phyloP scores from a whole-genome alignment of 371 early-diverging fungal genomes.

The Zopfochytrium polystomum region DNA sequence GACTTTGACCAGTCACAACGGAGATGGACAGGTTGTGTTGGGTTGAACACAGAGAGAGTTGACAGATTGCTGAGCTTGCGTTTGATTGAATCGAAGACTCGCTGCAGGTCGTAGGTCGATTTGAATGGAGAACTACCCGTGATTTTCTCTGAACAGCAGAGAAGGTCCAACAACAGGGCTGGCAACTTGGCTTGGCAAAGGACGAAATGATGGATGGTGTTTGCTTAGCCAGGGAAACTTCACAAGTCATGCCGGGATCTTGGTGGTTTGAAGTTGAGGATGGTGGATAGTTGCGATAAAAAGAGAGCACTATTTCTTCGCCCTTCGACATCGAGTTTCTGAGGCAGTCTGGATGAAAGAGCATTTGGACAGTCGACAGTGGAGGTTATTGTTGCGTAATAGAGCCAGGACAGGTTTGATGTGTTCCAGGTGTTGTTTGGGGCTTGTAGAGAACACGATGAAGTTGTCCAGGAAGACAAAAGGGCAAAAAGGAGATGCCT shows the following conservation, averaged over 20 bases:
- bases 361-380: too few relatives aligned
- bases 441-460: constrained; percentile 34
- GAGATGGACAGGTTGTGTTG: constrained; percentile 6
- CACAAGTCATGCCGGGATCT: constrained; percentile 4
- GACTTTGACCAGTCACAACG: constrained; percentile 10
- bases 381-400: constrained; percentile 34
- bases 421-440: constrained; percentile 35
- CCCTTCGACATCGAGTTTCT: constrained; percentile 33
- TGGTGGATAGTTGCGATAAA: constrained; percentile 1
- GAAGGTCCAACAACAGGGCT: constrained; percentile 15
- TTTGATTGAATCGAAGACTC: not conserved
- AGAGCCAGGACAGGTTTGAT: constrained; percentile 30
- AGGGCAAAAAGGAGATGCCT: constrained; percentile 46
- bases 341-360: too few relatives aligned
- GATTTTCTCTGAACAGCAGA: constrained; percentile 1
- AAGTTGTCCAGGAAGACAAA: constrained; percentile 22
- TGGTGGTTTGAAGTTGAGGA: constrained; percentile 11
- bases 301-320: not conserved
- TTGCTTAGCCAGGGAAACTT: constrained; percentile 20
- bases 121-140: constrained; percentile 1
- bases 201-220: constrained; percentile 6
- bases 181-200: not conserved
- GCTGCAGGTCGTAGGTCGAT: not conserved
- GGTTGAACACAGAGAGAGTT: constrained; percentile 13
- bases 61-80: not conserved